These are phyloP conservation scores for Moesziomyces globuligerus DNA, from an alignment of 1,284 basidiomycete species.

Conservation along the genomic window DNA sequence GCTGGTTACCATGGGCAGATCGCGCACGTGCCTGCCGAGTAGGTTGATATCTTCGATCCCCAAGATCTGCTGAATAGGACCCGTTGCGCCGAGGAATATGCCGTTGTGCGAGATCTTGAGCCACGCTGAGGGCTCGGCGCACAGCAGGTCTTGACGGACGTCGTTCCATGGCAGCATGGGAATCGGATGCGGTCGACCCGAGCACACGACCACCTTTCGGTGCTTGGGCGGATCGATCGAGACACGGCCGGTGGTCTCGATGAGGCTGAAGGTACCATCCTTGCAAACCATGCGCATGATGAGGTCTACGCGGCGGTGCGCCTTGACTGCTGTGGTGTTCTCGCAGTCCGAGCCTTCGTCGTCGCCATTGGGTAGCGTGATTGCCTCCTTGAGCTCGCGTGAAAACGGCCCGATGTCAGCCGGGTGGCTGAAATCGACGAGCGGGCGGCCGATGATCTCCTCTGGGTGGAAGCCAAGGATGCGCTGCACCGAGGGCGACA, in stretches of 20 bases:
- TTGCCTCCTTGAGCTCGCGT: constrained; percentile 85
- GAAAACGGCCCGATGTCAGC: constrained; percentile 89
- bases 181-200: constrained; percentile 41
- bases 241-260: constrained; percentile 44
- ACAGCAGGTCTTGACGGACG: constrained; percentile 33
- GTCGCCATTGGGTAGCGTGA: constrained; percentile 24
- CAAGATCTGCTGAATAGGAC: constrained; percentile 41
- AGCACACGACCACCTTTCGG: constrained; percentile 49
- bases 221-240: constrained; percentile 51
- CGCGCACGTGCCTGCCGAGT: constrained; percentile 41
- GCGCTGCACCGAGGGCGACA: constrained; percentile 72
- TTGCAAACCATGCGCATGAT: constrained; percentile 50
- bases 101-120: constrained; percentile 50
- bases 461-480: constrained; percentile 69
- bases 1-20: constrained; percentile 48
- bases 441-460: constrained; percentile 83
- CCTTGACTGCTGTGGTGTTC: constrained; percentile 32
- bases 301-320: constrained; percentile 33
- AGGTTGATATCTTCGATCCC: constrained; percentile 45
- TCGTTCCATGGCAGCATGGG: constrained; percentile 52
- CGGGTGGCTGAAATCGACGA: constrained; percentile 81
- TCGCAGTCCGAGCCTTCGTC: constrained; percentile 21
- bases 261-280: constrained; percentile 36
- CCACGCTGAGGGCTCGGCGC: constrained; percentile 33
- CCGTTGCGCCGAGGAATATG: constrained; percentile 46